A percentile compares a stretch with the other conserved stretches of the same genome.
phyloP scores from a whole-genome alignment of 352 stramenopile genomes.

The Poterioochromonas sp. region DNA sequence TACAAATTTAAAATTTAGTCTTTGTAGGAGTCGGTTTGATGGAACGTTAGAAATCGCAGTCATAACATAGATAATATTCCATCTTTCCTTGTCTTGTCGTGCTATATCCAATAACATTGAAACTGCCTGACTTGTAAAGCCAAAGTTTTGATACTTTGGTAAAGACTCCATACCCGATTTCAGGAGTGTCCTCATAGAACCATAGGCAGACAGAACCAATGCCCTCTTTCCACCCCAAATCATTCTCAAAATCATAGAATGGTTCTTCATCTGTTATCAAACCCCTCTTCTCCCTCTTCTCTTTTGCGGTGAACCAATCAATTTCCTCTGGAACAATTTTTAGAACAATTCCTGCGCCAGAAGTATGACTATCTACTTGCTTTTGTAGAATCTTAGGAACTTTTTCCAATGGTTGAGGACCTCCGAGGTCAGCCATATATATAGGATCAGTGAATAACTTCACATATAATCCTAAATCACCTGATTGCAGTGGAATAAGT shows the following conservation, averaged over 20 bases:
- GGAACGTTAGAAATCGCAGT: neutral
- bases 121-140: neutral
- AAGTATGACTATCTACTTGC: neutral
- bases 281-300: too few relatives aligned
- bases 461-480: conserved; percentile 6
- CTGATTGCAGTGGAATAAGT: neutral
- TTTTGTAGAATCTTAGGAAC: neutral
- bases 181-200: neutral
- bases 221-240: too few relatives aligned
- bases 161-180: conserved; percentile 5
- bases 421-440: neutral
- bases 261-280: too few relatives aligned
- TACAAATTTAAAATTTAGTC: neutral
- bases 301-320: too few relatives aligned
- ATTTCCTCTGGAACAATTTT: conserved; percentile 11
- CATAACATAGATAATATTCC: neutral
- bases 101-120: neutral
- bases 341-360: neutral
- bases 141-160: neutral
- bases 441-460: neutral
- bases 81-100: neutral
- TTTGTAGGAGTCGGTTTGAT: neutral
- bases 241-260: too few relatives aligned
- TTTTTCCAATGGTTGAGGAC: neutral
- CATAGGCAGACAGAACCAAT: conserved; percentile 3